phyloP scores from a whole-genome alignment of 495 filamentous ascomycete species.

The Trichoderma gamsii region DNA sequence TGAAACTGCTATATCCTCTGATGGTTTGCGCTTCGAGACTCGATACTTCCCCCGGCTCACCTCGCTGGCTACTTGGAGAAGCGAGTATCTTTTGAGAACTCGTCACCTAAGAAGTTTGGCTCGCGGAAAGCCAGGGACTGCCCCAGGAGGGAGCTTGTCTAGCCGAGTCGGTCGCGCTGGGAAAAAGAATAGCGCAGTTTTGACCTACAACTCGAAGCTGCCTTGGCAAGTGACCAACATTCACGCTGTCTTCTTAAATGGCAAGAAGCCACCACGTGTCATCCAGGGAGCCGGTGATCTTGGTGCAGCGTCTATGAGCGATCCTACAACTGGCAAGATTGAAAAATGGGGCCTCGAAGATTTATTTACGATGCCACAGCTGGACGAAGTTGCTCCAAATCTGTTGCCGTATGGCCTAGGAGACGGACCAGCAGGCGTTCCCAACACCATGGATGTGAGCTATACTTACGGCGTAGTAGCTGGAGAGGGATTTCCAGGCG shows the following conservation, averaged over 20 bases:
- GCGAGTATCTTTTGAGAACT: constrained; percentile 87
- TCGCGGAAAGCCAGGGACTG: constrained; percentile 57
- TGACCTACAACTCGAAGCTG: constrained; percentile 78
- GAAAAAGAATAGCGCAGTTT: constrained; percentile 47
- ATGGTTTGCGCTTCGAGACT: constrained; percentile 52
- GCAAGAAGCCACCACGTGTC: constrained; percentile 66
- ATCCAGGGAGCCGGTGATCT: constrained; percentile 76
- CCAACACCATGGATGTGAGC: constrained; percentile 85
- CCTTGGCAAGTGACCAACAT: constrained; percentile 68
- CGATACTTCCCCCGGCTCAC: constrained; percentile 76
- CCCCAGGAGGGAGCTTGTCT: constrained; percentile 34
- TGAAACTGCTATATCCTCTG: constrained; percentile 44
- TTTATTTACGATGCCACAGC: constrained; percentile 64
- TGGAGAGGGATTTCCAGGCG: constrained; percentile 77
- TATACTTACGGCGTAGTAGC: constrained; percentile 76
- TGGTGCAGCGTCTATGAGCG: constrained; percentile 65
- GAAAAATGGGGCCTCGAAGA: constrained; percentile 79
- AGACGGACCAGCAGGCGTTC: constrained; percentile 64
- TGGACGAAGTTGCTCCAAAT: constrained; percentile 67
- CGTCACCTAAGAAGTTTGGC: constrained; percentile 70
- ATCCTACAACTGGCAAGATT: constrained; percentile 69
- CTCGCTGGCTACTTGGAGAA: constrained; percentile 77
- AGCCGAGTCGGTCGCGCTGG: constrained; percentile 45
- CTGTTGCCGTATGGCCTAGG: constrained; percentile 73
- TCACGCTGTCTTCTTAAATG: constrained; percentile 61